Evolutionary conservation across 768 basidiomycete species (phyloP).

Genomic region (Trametes cingulata): DNA sequence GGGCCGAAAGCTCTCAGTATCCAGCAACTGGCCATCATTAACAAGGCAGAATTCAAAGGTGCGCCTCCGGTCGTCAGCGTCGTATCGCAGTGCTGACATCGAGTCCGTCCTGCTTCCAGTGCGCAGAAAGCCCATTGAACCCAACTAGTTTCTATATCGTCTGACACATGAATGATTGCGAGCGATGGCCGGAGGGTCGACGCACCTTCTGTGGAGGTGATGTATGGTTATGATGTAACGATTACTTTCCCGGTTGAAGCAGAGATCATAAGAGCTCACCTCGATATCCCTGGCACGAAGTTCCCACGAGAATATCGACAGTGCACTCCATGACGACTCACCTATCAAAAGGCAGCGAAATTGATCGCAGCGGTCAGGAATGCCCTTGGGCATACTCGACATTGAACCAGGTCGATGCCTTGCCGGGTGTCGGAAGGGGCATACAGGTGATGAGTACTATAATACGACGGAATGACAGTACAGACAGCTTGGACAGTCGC

Average conservation of each 20-base stretch:
- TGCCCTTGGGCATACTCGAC: too few species aligned
- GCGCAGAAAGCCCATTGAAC: conserved; percentile 10
- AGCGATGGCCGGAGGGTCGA: background rate
- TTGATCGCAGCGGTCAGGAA: too few species aligned
- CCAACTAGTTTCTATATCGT: background rate
- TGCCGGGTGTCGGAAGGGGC: too few species aligned
- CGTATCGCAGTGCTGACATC: background rate
- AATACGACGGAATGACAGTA: background rate
- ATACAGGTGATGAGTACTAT: background rate
- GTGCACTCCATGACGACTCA: too few species aligned
- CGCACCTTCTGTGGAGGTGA: too few species aligned
- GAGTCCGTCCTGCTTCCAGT: background rate
- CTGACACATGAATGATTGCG: background rate
- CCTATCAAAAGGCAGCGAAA: too few species aligned
- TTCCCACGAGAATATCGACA: too few species aligned
- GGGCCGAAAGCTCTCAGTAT: background rate
- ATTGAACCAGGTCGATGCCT: too few species aligned
- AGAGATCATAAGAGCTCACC: background rate
- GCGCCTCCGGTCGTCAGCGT: background rate
- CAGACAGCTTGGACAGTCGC: background rate
- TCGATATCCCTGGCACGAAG: too few species aligned
- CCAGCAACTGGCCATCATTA: background rate
- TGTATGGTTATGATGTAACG: too few species aligned
- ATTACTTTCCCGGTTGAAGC: too few species aligned
- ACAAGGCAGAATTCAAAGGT: conserved; percentile 6